Evolutionary conservation across 306 rosid species (phyloP), one percentile per base, ranked within the genome.

Genomic region (Benincasa hispida): DNA sequence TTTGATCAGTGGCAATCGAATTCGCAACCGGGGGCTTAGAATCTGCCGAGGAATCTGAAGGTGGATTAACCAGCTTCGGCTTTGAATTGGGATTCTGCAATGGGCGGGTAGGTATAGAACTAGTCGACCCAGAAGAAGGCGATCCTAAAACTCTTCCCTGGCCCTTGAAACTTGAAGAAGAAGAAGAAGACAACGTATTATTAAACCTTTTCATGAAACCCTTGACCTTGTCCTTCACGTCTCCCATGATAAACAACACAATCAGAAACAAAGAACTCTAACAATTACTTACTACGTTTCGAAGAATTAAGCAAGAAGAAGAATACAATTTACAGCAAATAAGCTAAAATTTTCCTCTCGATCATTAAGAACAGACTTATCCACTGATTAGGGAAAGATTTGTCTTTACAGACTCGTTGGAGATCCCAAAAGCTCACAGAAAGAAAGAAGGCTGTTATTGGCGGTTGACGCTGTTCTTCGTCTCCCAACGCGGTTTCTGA

Each of bases 101-200:
- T 4, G 85, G 73, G 72, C 83, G 85, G 58, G 54, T 0, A 19
- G 65, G 80, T 82, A 30, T 51, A 37, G 93, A 78, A 83, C 82
- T 85, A 12, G 61, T 2, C 37, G 91, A 81, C 14, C 79, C 80
- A 0, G 96, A 73, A 17, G 89, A 84, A 13, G 93, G 83, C 2
- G 98, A 95, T 28, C 99, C 99, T 24, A 95, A 80, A 68, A 90
- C 96, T 81, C 98, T 78, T 63, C 98, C 98, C 86, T 89, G 99
- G 74, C 99, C 99, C 53, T 92, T 92, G 88, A 95, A 95, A 86
- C 85, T 95, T 14, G 84, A 80, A 25, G 99, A 92, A 56, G 95
- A 80, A 3, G 93, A 87, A 1, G 97, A 85, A 0, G 95, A 76
- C 56, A 83, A 82, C n/a, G 88, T 75, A 24, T 78, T 86, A 82